A percentile compares a stretch with the other conserved stretches of the same genome.
Conservation (phyloP, 805 yeast species). For the Zygoascus flipseniorum region DNA sequence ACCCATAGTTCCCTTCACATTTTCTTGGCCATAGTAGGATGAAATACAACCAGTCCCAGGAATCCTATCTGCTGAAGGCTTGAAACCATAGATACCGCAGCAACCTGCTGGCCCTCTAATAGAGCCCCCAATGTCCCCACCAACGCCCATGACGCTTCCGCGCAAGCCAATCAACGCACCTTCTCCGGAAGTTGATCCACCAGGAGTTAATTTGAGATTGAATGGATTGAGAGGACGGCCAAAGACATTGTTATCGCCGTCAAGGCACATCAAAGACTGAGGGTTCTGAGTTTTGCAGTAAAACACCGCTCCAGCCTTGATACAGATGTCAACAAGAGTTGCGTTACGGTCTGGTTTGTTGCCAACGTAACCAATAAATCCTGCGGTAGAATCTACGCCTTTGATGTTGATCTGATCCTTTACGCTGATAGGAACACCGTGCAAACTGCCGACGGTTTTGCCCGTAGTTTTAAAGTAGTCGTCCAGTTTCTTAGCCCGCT, state of each 20-base stretch:
- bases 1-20: slow-evolving; percentile 55
- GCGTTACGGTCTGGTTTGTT: slow-evolving; percentile 28
- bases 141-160: slow-evolving; percentile 44
- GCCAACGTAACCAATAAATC: slow-evolving; percentile 30
- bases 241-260: slow-evolving; percentile 35
- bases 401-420: slow-evolving; percentile 42
- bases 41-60: slow-evolving; percentile 27
- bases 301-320: slow-evolving; percentile 43
- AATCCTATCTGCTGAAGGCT: slow-evolving; percentile 36
- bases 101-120: slow-evolving; percentile 42
- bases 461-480: slow-evolving; percentile 39
- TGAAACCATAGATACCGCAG: slow-evolving; percentile 41
- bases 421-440: slow-evolving; percentile 57
- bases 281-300: slow-evolving; percentile 48
- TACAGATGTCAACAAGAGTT: slow-evolving; percentile 33
- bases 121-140: slow-evolving; percentile 48
- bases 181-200: slow-evolving; percentile 49
- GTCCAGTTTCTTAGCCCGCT: slow-evolving; percentile 48
- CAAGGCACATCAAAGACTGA: slow-evolving; percentile 43
- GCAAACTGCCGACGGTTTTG: slow-evolving; percentile 50
- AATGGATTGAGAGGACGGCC: slow-evolving; percentile 42
- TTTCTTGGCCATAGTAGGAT: slow-evolving; percentile 47
- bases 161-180: slow-evolving; percentile 38
- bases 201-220: slow-evolving; percentile 28
- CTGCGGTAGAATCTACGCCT: slow-evolving; percentile 45